phyloP scores from a whole-genome alignment of 2,329 filamentous ascomycete genomes.

The Colletotrichum tabaci region DNA sequence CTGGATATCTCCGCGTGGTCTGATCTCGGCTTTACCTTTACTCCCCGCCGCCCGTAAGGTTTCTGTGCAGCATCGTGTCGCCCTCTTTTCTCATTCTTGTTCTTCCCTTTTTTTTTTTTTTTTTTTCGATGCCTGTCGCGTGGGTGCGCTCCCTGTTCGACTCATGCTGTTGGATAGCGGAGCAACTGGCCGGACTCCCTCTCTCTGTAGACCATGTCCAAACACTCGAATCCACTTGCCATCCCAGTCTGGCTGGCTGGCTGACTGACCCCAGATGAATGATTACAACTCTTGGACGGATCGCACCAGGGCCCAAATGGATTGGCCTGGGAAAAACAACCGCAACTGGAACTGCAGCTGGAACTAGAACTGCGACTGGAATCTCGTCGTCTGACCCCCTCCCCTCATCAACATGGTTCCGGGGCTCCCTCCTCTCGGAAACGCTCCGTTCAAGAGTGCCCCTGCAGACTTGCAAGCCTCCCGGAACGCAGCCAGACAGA shows the following conservation, averaged over 20 bases:
- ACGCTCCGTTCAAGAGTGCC: constrained; percentile 33
- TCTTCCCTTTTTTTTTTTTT: background rate
- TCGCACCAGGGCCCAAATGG: constrained; percentile 24
- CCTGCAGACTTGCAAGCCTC: constrained; percentile 39
- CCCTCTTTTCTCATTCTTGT: background rate
- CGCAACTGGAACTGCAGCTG: constrained; percentile 24
- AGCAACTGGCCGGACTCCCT: constrained; percentile 3
- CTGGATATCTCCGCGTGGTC: constrained; percentile 7
- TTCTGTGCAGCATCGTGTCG: constrained; percentile 26
- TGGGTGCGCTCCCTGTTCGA: constrained; percentile 12
- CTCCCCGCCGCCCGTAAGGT: constrained; percentile 15
- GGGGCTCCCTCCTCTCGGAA: constrained; percentile 36
- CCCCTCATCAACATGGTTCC: constrained; percentile 36
- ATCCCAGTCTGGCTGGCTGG: constrained; percentile 6
- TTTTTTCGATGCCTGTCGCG: constrained; percentile 25
- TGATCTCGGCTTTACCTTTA: constrained; percentile 21
- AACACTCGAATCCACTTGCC: constrained; percentile 27
- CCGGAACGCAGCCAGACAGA: constrained; percentile 25
- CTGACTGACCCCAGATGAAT: background rate
- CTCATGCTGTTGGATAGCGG: constrained; percentile 16
- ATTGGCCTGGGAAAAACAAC: constrained; percentile 34
- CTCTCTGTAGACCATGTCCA: constrained; percentile 21
- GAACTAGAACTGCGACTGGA: constrained; percentile 21
- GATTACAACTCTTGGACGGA: constrained; percentile 33
- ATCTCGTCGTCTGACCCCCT: constrained; percentile 39